phyloP scores from a whole-genome alignment of 148 eudicot species.

The Rhododendron mucronatum region DNA sequence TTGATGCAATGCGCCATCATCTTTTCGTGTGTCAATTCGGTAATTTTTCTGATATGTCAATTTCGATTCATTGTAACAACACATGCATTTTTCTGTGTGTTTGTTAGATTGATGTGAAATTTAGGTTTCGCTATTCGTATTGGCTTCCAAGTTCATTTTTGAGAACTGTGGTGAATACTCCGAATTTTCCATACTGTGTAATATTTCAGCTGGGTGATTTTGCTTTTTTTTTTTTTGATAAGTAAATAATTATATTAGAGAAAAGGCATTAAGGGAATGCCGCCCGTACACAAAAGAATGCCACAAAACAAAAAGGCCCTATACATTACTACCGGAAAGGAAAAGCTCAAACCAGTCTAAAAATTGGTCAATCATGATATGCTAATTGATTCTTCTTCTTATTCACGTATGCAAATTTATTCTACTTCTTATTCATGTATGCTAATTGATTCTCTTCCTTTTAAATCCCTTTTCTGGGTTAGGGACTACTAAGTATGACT shows the following conservation, averaged over 20 bases:
- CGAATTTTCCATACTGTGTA: not conserved
- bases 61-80: not conserved
- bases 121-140: not conserved
- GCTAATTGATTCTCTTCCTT: not conserved
- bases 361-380: no score
- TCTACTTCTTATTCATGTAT: not conserved
- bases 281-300: no score
- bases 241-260: no score
- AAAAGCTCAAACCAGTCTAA: no score
- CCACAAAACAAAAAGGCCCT: no score
- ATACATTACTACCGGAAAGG: no score
- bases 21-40: not conserved
- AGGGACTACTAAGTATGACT: not conserved
- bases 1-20: not conserved
- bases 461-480: not conserved
- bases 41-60: not conserved
- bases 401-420: no score
- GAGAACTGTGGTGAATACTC: not conserved
- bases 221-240: no score
- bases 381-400: no score
- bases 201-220: not conserved
- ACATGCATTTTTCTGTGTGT: not conserved
- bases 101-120: not conserved
- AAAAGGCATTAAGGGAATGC: no score
- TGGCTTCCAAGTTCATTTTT: not conserved